Evolutionary conservation across 306 rosid species (phyloP).

Genomic region (Ziziphus jujuba): DNA sequence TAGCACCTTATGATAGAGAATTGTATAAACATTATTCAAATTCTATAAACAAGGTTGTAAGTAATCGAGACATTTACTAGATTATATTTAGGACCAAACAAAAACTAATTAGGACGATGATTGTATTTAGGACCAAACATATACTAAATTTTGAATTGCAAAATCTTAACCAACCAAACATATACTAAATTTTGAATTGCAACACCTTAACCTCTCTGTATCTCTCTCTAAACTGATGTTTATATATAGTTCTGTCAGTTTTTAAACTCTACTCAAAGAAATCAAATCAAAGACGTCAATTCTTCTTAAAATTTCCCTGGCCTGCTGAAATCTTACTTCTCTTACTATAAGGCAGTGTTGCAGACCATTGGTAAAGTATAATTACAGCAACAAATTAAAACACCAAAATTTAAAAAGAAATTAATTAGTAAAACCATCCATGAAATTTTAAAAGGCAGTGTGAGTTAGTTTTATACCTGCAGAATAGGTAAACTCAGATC

Average conservation of each 20-base stretch:
- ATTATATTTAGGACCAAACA: too few species aligned
- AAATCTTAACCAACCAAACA: too few species aligned
- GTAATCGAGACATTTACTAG: too few species aligned
- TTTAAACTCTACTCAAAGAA: neutral
- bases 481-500: conserved; percentile 44
- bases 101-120: too few species aligned
- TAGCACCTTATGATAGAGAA: neutral
- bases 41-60: too few species aligned
- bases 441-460: neutral
- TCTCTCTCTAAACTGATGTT: too few species aligned
- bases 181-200: too few species aligned
- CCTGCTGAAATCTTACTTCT: neutral
- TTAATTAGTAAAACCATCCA: neutral
- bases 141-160: too few species aligned
- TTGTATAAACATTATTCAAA: neutral
- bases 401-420: neutral
- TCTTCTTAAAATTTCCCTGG: neutral
- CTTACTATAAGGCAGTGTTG: neutral
- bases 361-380: too few species aligned
- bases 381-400: neutral
- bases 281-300: neutral
- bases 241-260: too few species aligned
- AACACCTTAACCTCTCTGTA: too few species aligned
- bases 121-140: too few species aligned
- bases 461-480: conserved; percentile 41